phyloP scores from a whole-genome alignment of 148 eudicot genomes.

The Vaccinium darrowii region DNA sequence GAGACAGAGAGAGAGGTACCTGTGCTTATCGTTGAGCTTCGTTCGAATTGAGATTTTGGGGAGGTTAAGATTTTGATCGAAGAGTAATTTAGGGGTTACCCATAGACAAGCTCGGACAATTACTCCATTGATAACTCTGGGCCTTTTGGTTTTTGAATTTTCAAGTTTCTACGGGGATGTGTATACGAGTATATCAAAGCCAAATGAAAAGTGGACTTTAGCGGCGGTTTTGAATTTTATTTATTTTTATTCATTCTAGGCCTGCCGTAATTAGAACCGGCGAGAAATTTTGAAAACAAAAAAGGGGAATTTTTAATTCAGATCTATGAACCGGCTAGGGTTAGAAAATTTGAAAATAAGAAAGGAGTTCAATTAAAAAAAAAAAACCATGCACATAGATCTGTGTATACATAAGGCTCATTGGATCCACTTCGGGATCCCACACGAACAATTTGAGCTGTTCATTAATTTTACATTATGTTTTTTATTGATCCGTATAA shows the following conservation, averaged over 20 bases:
- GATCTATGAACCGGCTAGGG: not conserved
- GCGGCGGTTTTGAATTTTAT: not conserved
- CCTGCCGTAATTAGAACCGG: not conserved
- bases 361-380: not conserved
- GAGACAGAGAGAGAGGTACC: not conserved
- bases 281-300: not conserved
- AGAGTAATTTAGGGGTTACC: not conserved
- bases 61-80: not conserved
- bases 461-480: no score
- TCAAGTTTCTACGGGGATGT: not conserved
- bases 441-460: no score
- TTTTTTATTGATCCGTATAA: no score
- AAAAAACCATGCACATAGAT: no score
- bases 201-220: not conserved
- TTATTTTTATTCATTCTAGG: not conserved
- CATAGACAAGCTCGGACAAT: not conserved
- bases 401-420: no score
- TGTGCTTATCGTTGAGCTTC: not conserved
- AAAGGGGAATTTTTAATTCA: not conserved
- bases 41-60: not conserved
- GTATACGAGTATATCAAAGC: not conserved
- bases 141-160: slow-evolving; percentile 8
- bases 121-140: not conserved
- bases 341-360: not conserved
- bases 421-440: no score